These are phyloP conservation scores for Ceratopteris richardii DNA, from an alignment of 75 land plant genomes.

Conservation along the genomic window DNA sequence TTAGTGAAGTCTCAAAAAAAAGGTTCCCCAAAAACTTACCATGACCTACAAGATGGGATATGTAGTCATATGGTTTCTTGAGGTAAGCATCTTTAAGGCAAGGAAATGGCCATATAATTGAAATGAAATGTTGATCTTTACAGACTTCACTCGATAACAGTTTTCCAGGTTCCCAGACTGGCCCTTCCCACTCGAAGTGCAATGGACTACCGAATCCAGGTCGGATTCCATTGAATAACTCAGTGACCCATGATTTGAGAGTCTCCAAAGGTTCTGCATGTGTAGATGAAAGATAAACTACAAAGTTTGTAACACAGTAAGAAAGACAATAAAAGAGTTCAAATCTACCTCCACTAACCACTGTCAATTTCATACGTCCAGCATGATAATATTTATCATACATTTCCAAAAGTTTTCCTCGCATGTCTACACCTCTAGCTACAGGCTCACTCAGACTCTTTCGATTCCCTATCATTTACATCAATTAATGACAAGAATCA, in stretches of 20 bases:
- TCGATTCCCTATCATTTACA: slow-evolving; percentile 94
- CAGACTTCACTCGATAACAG: slow-evolving; percentile 67
- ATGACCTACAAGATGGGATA: slow-evolving; percentile 93
- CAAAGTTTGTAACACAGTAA: too few species aligned
- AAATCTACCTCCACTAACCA: slow-evolving; percentile 85
- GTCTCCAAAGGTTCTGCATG: slow-evolving; percentile 56
- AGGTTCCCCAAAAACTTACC: slow-evolving; percentile 35
- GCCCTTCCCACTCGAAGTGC: slow-evolving; percentile 22
- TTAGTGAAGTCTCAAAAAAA: too few species aligned
- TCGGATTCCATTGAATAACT: slow-evolving; percentile 56
- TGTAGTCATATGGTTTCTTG: slow-evolving; percentile 87
- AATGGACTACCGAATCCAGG: slow-evolving; percentile 27
- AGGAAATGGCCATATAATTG: slow-evolving; percentile 81
- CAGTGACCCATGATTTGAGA: slow-evolving; percentile 73
- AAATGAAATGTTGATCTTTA: slow-evolving; percentile 75
- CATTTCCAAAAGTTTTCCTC: slow-evolving; percentile 60
- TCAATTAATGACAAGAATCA: too few species aligned
- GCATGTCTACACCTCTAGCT: slow-evolving; percentile 70
- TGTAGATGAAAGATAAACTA: neutral
- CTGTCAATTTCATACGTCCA: slow-evolving; percentile 77
- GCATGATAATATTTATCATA: slow-evolving; percentile 69
- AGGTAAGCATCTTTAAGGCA: slow-evolving; percentile 61
- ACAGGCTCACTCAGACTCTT: slow-evolving; percentile 82
- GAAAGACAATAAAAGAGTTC: neutral
- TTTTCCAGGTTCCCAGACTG: slow-evolving; percentile 82